These are phyloP conservation scores for Suhomyces prunicola DNA, from an alignment of 805 yeast species.

Conservation along the genomic window DNA sequence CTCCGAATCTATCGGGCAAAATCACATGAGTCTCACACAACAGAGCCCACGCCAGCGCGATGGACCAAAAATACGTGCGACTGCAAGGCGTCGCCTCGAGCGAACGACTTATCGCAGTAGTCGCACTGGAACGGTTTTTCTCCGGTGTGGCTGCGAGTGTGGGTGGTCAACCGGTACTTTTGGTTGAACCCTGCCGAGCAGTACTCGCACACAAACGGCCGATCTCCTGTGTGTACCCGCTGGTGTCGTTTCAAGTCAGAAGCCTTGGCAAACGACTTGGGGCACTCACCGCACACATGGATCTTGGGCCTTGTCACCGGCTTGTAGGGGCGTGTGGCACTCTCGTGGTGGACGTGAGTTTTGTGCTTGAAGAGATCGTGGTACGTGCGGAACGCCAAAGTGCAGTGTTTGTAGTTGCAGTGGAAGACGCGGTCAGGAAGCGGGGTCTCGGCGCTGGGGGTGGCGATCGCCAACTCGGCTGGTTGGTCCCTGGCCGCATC, in stretches of 20 bases:
- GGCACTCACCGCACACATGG: conserved; percentile 59
- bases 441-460: neutral
- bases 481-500: neutral
- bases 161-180: conserved; percentile 22
- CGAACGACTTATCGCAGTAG: conserved; percentile 21
- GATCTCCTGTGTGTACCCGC: conserved; percentile 72
- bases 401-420: conserved; percentile 15
- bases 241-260: conserved; percentile 43
- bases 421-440: conserved; percentile 10
- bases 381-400: conserved; percentile 13
- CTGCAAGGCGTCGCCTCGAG: conserved; percentile 24
- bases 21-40: neutral
- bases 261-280: conserved; percentile 57
- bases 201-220: conserved; percentile 65
- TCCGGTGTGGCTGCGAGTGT: conserved; percentile 21
- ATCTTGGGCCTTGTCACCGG: conserved; percentile 1
- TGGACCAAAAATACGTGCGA: conserved; percentile 16
- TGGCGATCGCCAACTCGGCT: neutral
- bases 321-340: conserved; percentile 10
- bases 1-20: neutral
- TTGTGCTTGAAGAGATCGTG: conserved; percentile 9
- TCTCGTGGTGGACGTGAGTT: conserved; percentile 4
- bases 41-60: neutral
- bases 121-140: conserved; percentile 20
- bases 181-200: conserved; percentile 41